Percentiles rank a stretch among this genome's conserved stretches.
phyloP scores from a whole-genome alignment of 2,329 filamentous ascomycete species.

The Verticillium dahliae region DNA sequence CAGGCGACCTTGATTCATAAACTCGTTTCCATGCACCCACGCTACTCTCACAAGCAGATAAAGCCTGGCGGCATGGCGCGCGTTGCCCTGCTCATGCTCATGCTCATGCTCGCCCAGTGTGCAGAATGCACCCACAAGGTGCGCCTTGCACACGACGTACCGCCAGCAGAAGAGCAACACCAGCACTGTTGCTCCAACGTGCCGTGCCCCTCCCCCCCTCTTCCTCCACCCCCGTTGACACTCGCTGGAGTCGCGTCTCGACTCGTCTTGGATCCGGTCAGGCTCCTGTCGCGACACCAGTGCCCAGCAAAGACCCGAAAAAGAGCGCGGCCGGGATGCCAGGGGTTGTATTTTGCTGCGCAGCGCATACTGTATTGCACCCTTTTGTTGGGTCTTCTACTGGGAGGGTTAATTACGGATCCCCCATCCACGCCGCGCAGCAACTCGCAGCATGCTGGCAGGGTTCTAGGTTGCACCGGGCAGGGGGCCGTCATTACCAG shows the following conservation, averaged over 20 bases:
- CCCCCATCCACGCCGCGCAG: background rate
- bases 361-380: background rate
- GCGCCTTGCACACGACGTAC: background rate
- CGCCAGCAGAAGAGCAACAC: background rate
- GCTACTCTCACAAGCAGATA: too few species aligned
- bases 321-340: background rate
- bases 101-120: background rate
- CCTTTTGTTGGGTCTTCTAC: background rate
- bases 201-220: background rate
- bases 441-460: background rate
- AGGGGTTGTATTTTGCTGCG: background rate
- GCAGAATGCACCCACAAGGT: background rate
- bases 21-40: background rate
- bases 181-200: background rate
- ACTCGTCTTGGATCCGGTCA: background rate
- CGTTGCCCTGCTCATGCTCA: background rate
- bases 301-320: background rate
- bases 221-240: background rate
- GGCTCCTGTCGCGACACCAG: background rate
- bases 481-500: background rate
- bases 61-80: background rate
- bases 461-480: background rate
- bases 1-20: background rate
- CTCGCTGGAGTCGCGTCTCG: background rate
- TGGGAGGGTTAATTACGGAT: background rate